phyloP scores from a whole-genome alignment of 2,329 filamentous ascomycete species.

The Neopestalotiopsis sp. region DNA sequence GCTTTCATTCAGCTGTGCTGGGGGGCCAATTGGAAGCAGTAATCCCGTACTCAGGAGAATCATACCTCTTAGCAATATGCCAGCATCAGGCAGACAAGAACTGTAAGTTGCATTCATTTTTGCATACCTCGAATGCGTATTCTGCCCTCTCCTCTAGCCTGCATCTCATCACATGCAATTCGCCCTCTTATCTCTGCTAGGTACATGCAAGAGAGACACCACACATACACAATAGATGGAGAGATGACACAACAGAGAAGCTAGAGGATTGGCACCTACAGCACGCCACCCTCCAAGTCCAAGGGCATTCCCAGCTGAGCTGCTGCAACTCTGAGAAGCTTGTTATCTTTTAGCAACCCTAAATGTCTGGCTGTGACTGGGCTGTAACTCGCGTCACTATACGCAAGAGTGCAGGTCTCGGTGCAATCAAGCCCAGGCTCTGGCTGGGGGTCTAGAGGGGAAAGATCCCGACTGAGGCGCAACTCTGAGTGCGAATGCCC shows the following conservation, averaged over 20 bases:
- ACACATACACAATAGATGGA: neutral
- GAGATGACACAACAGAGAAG: neutral
- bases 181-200: neutral
- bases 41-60: neutral
- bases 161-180: constrained; percentile 6
- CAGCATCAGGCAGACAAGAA: constrained; percentile 13
- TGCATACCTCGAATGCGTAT: neutral
- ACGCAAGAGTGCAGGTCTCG: constrained; percentile 5
- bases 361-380: neutral
- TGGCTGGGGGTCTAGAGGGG: neutral
- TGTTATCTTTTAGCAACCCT: neutral
- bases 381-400: neutral
- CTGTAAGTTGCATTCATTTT: constrained; percentile 12
- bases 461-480: neutral
- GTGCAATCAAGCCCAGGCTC: neutral
- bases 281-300: neutral
- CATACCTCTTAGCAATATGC: constrained; percentile 6
- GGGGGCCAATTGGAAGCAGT: constrained; percentile 1
- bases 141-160: neutral
- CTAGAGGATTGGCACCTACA: constrained; percentile 14
- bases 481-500: neutral
- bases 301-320: neutral
- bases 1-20: neutral
- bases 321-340: constrained; percentile 12
- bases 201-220: neutral